phyloP scores from a whole-genome alignment of 129 eudicot genomes.

The Saussurea involucrata region DNA sequence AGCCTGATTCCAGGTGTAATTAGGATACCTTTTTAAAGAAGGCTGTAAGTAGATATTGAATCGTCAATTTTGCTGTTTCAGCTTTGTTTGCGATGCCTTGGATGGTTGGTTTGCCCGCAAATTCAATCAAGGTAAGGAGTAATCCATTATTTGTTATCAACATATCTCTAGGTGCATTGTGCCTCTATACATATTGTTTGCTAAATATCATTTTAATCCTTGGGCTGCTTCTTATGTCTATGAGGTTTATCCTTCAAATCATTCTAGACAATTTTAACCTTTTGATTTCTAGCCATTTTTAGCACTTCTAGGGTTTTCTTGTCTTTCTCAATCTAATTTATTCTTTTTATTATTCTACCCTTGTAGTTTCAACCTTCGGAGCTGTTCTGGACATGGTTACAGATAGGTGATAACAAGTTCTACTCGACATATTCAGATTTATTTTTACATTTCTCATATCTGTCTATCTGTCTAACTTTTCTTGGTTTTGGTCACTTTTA shows the following conservation, averaged over 20 bases:
- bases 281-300: constrained; percentile 1
- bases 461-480: constrained; percentile 1
- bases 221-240: not conserved
- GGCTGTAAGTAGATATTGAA: constrained; percentile 1
- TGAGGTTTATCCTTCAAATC: not conserved
- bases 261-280: not conserved
- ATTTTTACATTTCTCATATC: not conserved
- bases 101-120: constrained; percentile 99
- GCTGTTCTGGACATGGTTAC: constrained; percentile 99
- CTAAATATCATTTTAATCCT: not conserved
- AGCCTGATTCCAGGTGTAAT: not conserved
- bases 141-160: constrained; percentile 1
- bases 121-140: constrained; percentile 80
- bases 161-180: not conserved
- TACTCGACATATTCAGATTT: not conserved
- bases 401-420: constrained; percentile 49
- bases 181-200: not conserved
- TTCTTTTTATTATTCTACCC: constrained; percentile 8
- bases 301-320: not conserved
- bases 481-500: not conserved
- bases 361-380: constrained; percentile 86
- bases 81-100: constrained; percentile 97
- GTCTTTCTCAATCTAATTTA: constrained; percentile 10
- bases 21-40: not conserved
- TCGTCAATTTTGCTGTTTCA: constrained; percentile 29